Evolutionary conservation across 2,329 filamentous ascomycete species (phyloP).

Genomic region (Ceratocystis cubensis): DNA sequence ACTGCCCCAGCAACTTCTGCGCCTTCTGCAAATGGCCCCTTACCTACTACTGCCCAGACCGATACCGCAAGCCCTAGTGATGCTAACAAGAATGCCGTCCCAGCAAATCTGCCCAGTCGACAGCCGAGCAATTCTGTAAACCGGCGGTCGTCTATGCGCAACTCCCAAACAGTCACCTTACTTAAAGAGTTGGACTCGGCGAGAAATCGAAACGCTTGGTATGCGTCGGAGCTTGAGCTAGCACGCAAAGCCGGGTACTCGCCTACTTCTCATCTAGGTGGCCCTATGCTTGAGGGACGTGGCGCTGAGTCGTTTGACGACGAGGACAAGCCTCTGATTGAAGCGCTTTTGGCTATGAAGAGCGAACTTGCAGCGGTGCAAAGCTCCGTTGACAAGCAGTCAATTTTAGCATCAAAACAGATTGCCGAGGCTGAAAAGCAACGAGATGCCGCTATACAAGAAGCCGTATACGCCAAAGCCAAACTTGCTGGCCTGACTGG

Average conservation of each 20-base stretch:
- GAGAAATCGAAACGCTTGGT: conserved; percentile 88
- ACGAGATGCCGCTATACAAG: conserved; percentile 82
- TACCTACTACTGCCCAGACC: conserved; percentile 10
- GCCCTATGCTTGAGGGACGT: conserved; percentile 63
- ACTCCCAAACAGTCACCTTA: conserved; percentile 58
- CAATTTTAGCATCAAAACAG: conserved; percentile 68
- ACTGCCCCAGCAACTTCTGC: conserved; percentile 10
- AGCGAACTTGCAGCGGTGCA: conserved; percentile 83
- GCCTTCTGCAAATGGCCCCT: conserved; percentile 10
- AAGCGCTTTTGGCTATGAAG: conserved; percentile 84
- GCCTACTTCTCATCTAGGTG: conserved; percentile 51
- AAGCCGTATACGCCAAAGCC: conserved; percentile 89
- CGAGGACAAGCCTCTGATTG: conserved; percentile 81
- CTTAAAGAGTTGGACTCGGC: conserved; percentile 76
- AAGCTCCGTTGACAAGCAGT: conserved; percentile 76
- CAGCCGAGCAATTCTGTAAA: conserved; percentile 46
- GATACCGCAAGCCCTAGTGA: conserved; percentile 16
- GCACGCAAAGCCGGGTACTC: conserved; percentile 83
- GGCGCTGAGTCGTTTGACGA: conserved; percentile 72
- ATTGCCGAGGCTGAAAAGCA: conserved; percentile 93
- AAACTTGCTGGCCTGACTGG: conserved; percentile 65
- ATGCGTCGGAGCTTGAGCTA: conserved; percentile 83
- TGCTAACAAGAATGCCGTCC: conserved; percentile 31
- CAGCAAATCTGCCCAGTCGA: conserved; percentile 46
- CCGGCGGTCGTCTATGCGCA: conserved; percentile 47